A percentile compares a stretch with the other conserved stretches of the same genome.
These are phyloP conservation scores for Spiromastix sp. DNA, from an alignment of 2,329 filamentous ascomycete genomes.

Conservation along the genomic window DNA sequence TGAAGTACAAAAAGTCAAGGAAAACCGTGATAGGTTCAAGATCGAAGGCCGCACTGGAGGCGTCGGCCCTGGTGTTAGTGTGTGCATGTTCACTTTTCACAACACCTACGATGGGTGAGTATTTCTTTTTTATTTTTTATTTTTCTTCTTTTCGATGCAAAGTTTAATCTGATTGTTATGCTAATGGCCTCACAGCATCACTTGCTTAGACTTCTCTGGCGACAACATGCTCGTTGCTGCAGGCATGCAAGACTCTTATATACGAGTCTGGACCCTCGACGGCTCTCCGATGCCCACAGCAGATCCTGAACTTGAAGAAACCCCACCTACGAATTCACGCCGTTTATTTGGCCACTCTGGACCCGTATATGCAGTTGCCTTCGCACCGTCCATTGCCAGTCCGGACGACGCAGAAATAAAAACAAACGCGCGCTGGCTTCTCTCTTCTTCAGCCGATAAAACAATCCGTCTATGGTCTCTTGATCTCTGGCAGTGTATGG, in stretches of 20 bases:
- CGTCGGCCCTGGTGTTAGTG: slow-evolving; percentile 70
- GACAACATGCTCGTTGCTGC: slow-evolving; percentile 79
- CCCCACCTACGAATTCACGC: slow-evolving; percentile 60
- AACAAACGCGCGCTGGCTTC: slow-evolving; percentile 60
- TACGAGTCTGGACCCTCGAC: slow-evolving; percentile 85
- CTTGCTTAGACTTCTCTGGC: slow-evolving; percentile 91
- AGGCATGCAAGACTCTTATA: slow-evolving; percentile 89
- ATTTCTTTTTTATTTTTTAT: neutral
- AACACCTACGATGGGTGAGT: slow-evolving; percentile 85
- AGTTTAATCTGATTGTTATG: too few species aligned
- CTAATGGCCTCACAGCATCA: slow-evolving; percentile 48
- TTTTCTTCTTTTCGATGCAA: slow-evolving; percentile 3
- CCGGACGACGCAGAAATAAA: slow-evolving; percentile 41
- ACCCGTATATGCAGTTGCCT: slow-evolving; percentile 79
- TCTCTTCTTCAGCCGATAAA: slow-evolving; percentile 80
- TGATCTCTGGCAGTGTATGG: slow-evolving; percentile 83
- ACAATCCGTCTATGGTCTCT: slow-evolving; percentile 88
- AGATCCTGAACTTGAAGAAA: slow-evolving; percentile 46
- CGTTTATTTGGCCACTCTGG: slow-evolving; percentile 78
- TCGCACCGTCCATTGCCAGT: slow-evolving; percentile 59
- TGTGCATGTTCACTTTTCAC: slow-evolving; percentile 98
- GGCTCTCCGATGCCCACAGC: slow-evolving; percentile 68
- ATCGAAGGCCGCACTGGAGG: slow-evolving; percentile 79
- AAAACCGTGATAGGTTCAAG: slow-evolving; percentile 83
- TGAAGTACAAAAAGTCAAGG: slow-evolving; percentile 87